Evolutionary conservation across 768 basidiomycete genomes (phyloP), one percentile per base, ranked within the genome.

Genomic region (Hemileccinum impolitum): DNA sequence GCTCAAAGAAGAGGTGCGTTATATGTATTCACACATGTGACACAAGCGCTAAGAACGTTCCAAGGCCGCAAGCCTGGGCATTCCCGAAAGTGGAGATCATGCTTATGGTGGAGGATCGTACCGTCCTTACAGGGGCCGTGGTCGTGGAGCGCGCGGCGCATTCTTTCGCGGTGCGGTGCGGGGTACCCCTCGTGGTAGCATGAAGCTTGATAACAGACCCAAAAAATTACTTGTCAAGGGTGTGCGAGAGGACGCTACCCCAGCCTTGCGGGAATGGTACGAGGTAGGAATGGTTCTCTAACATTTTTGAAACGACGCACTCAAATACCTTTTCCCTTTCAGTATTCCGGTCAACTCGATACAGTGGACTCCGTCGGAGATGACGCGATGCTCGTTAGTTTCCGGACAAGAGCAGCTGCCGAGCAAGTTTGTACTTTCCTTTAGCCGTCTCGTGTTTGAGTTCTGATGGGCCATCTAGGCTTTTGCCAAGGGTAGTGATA

Each of bases 121-220:
- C 56, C 78, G 88, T 10, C 79, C 85, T 23, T 85, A 86, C 40
- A 78, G 90, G 50, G 85, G 84, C 11, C 80, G 84, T 21, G 80
- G 74, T 28, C 73, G 86, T 47, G 87, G 84, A 3, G 68, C 65
- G 23, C 74, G 74, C 0, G 67, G 90, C 39, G 71, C 79, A 13
- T 84, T 76, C 59, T 81, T 76, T 64, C 80, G 87, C 13, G 77
- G 76, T 36, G 75, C 73, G 9, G 73, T 78, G 54, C 80, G 89
- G 39, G 87, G 89, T 48, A 83, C 80, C 39, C 75, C 82, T 10
- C 78, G 85, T 36, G 72, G 75, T 10, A 91, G 84, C 59, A 87
- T 95, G 86, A 88, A 88, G 62, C 79, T 96, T 25, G 93, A 96
- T 66, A 92, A 94, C 61, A 81, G 93, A 15, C 88, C 93, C 10